A percentile compares a stretch with the other conserved stretches of the same genome.
Conservation (phyloP, 78 protist species). For the Fonticula alba region DNA sequence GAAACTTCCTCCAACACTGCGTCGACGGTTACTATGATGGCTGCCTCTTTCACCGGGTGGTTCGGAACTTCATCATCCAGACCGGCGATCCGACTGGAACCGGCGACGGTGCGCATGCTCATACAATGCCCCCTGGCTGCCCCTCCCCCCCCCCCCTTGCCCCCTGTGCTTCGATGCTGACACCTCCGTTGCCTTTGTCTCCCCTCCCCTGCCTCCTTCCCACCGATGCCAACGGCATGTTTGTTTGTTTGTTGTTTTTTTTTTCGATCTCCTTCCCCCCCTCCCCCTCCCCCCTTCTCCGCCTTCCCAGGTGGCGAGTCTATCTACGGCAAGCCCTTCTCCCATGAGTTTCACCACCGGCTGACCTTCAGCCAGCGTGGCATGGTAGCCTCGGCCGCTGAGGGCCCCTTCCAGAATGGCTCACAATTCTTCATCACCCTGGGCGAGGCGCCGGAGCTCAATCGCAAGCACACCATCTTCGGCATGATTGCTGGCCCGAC, state of each 20-base stretch:
- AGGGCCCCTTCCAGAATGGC: constrained; percentile 33
- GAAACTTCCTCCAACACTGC: constrained; percentile 65
- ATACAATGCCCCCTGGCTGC: no score
- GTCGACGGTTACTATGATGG: constrained; percentile 63
- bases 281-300: neutral
- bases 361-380: constrained; percentile 38
- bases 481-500: constrained; percentile 38
- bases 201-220: neutral
- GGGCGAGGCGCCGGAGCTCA: constrained; percentile 41
- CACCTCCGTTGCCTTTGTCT: neutral
- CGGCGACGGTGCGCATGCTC: constrained; percentile 26
- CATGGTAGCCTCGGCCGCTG: constrained; percentile 38
- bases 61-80: constrained; percentile 63
- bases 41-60: constrained; percentile 63
- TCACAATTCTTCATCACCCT: constrained; percentile 84
- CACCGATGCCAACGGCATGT: neutral
- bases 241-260: neutral
- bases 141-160: no score
- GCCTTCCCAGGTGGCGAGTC: constrained; percentile 52
- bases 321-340: constrained; percentile 46
- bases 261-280: neutral
- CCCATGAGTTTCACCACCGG: constrained; percentile 70
- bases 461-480: constrained; percentile 71
- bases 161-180: no score
- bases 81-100: constrained; percentile 85